These are phyloP conservation scores for Cutaneotrichosporon sp. DNA, from an alignment of 1,284 basidiomycete species.

Conservation along the genomic window DNA sequence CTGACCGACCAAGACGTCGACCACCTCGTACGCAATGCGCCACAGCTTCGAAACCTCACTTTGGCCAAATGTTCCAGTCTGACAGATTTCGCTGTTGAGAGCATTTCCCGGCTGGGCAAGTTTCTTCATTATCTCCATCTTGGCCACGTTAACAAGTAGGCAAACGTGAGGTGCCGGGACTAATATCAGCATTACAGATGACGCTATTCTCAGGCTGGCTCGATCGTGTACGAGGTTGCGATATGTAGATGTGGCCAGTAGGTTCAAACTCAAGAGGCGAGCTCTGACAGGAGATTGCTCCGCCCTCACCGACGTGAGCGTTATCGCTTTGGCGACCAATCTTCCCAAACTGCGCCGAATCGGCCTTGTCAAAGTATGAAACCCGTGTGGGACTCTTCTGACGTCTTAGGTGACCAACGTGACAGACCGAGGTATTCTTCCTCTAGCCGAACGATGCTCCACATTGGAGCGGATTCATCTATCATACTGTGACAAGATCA, in stretches of 20 bases:
- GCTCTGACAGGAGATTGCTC: slow-evolving; percentile 62
- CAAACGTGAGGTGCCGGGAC: too few species aligned
- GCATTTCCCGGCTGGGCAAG: slow-evolving; percentile 80
- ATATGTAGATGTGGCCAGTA: slow-evolving; percentile 95
- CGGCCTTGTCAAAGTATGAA: slow-evolving; percentile 78
- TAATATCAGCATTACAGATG: slow-evolving; percentile 87
- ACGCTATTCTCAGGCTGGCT: slow-evolving; percentile 76
- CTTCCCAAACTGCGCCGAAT: slow-evolving; percentile 89
- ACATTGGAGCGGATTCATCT: slow-evolving; percentile 94
- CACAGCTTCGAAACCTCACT: slow-evolving; percentile 85
- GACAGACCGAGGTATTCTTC: slow-evolving; percentile 87
- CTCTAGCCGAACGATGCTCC: slow-evolving; percentile 65
- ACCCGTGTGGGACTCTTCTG: slow-evolving; percentile 8
- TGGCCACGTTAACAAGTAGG: slow-evolving; percentile 70
- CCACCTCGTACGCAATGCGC: slow-evolving; percentile 80
- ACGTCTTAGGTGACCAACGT: slow-evolving; percentile 68
- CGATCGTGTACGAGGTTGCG: slow-evolving; percentile 84
- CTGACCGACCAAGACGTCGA: slow-evolving; percentile 87
- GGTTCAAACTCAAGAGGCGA: slow-evolving; percentile 41
- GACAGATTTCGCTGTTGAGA: slow-evolving; percentile 80
- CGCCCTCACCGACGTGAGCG: slow-evolving; percentile 84
- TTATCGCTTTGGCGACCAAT: slow-evolving; percentile 76
- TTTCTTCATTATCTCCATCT: slow-evolving; percentile 93
- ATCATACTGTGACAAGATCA: slow-evolving; percentile 94
- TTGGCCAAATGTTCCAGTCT: slow-evolving; percentile 83